Percentiles rank a stretch among this genome's conserved stretches.
Evolutionary conservation across 768 basidiomycete genomes (phyloP).

Genomic region (Serpula lacrymans): DNA sequence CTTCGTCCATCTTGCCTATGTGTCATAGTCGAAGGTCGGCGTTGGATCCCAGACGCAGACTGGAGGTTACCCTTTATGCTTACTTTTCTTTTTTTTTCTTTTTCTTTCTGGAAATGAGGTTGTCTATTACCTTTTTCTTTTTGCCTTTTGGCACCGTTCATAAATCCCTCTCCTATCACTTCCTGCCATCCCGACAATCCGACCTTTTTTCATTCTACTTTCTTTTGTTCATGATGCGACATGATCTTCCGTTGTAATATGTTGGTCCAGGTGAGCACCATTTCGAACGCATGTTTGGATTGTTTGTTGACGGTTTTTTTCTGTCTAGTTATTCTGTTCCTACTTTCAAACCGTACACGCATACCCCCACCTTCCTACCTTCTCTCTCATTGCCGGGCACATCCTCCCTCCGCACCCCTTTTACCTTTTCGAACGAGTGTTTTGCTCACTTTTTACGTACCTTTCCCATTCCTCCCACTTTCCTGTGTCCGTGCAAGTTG

Average conservation of each 20-base stretch:
- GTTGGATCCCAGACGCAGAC: too few relatives aligned
- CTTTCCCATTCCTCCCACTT: too few relatives aligned
- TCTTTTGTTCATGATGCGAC: constrained; percentile 33
- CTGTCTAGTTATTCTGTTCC: constrained; percentile 19
- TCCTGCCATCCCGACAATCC: too few relatives aligned
- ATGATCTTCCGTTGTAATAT: constrained; percentile 26
- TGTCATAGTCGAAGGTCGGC: constrained; percentile 23
- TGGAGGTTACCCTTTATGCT: too few relatives aligned
- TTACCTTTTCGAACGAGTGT: too few relatives aligned
- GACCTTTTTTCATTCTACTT: too few relatives aligned
- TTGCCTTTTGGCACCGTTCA: too few relatives aligned
- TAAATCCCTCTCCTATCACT: too few relatives aligned
- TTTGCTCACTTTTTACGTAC: too few relatives aligned
- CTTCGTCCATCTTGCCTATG: constrained; percentile 11
- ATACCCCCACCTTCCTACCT: constrained; percentile 17
- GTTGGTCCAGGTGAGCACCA: constrained; percentile 25
- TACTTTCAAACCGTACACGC: constrained; percentile 21
- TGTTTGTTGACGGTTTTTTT: constrained; percentile 9
- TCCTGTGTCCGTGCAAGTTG: too few relatives aligned
- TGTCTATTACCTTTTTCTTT: background rate
- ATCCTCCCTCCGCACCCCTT: constrained; percentile 12
- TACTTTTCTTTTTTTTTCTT: background rate
- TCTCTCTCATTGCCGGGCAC: constrained; percentile 7
- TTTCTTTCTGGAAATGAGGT: background rate
- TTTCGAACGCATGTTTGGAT: too few relatives aligned